A percentile compares a stretch with the other conserved stretches of the same genome.
Evolutionary conservation across 305 asterid genomes (phyloP).

Genomic region (Fraxinus sp.): DNA sequence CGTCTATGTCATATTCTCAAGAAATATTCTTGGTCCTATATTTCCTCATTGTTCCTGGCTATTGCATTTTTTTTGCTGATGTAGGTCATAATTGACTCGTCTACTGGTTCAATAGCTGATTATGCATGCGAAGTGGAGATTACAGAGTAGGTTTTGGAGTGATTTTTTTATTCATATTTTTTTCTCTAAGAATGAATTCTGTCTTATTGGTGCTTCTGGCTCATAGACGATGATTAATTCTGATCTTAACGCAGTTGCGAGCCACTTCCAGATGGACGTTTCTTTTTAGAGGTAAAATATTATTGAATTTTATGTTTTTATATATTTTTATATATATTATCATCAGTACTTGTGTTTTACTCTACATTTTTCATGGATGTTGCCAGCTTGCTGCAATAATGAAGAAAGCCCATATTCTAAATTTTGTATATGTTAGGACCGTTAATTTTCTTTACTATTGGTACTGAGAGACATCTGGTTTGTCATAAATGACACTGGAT

Average conservation of each 20-base stretch:
- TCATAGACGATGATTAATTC: constrained; percentile 28
- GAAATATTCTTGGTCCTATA: constrained; percentile 1
- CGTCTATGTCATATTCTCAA: constrained; percentile 10
- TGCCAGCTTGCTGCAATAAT: constrained; percentile 1
- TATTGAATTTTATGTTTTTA: constrained; percentile 1
- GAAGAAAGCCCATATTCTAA: neutral
- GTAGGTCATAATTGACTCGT: constrained; percentile 68
- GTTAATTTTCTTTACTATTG: neutral
- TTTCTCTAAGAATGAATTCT: neutral
- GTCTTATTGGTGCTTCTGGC: constrained; percentile 26
- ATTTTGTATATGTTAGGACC: neutral
- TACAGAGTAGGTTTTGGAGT: constrained; percentile 63
- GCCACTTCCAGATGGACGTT: constrained; percentile 99
- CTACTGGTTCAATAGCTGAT: constrained; percentile 78
- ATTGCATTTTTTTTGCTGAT: constrained; percentile 28
- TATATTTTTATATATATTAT: neutral
- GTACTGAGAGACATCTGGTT: constrained; percentile 9
- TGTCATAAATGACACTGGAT: constrained; percentile 4
- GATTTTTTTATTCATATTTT: constrained; percentile 4
- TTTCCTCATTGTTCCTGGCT: constrained; percentile 23
- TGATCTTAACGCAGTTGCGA: constrained; percentile 76
- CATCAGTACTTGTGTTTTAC: neutral
- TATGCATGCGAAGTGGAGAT: constrained; percentile 98
- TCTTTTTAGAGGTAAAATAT: constrained; percentile 81
- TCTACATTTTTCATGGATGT: constrained; percentile 8